Conservation (phyloP, 1,284 basidiomycete species). For the Ustilago esculenta region DNA sequence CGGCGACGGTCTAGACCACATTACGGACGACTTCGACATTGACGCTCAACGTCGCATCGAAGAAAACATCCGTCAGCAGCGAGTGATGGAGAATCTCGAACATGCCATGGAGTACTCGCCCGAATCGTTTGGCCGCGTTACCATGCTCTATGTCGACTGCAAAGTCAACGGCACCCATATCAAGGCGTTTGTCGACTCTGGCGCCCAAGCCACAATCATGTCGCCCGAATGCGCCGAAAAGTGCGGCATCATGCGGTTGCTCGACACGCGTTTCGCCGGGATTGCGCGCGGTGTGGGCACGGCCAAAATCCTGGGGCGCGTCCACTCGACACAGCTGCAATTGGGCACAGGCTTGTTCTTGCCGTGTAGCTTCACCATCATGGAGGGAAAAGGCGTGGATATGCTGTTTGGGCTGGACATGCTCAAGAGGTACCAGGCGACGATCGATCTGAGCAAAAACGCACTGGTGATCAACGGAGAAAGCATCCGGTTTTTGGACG, state of each 20-base stretch:
- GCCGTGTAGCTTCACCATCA: constrained; percentile 91
- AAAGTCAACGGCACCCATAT: constrained; percentile 85
- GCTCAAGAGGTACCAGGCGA: constrained; percentile 96
- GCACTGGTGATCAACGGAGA: constrained; percentile 86
- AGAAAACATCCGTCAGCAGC: constrained; percentile 89
- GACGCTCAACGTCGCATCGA: constrained; percentile 86
- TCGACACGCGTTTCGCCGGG: constrained; percentile 87
- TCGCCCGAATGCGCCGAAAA: constrained; percentile 91
- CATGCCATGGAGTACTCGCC: constrained; percentile 71
- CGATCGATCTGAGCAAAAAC: constrained; percentile 88
- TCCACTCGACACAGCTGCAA: constrained; percentile 89
- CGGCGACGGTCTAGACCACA: constrained; percentile 66
- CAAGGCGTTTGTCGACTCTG: constrained; percentile 97
- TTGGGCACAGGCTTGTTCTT: constrained; percentile 79
- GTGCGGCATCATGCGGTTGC: constrained; percentile 92
- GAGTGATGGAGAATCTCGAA: constrained; percentile 76
- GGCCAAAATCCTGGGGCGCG: constrained; percentile 89
- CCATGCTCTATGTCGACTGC: constrained; percentile 91
- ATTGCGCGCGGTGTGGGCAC: constrained; percentile 96
- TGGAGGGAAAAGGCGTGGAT: constrained; percentile 92
- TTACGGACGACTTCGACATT: constrained; percentile 81
- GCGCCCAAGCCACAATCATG: constrained; percentile 96
- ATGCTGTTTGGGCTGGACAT: constrained; percentile 96
- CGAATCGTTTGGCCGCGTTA: constrained; percentile 91
- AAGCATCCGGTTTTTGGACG: constrained; percentile 86